phyloP scores from a whole-genome alignment of 352 stramenopile species.

The Phytophthora cajani region DNA sequence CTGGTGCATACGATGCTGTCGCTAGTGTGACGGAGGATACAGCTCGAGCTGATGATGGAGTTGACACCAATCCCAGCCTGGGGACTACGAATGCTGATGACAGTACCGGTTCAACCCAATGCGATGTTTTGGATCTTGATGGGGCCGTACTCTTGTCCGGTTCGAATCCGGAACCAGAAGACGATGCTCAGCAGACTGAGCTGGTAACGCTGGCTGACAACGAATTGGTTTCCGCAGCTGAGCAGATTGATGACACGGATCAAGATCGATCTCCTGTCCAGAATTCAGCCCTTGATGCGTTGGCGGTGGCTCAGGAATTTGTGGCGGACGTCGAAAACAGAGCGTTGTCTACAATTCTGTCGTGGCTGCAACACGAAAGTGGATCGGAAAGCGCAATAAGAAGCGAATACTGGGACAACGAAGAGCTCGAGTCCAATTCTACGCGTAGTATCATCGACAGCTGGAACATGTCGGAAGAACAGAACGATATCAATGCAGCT shows the following conservation, averaged over 20 bases:
- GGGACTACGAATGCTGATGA: background rate
- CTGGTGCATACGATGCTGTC: background rate
- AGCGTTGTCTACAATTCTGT: constrained; percentile 17
- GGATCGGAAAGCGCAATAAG: background rate
- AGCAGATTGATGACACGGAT: background rate
- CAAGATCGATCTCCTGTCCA: background rate
- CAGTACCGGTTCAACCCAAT: background rate
- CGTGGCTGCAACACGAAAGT: constrained; percentile 5
- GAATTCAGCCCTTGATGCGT: constrained; percentile 2
- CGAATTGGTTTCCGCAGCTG: background rate
- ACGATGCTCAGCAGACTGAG: background rate
- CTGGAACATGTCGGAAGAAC: constrained; percentile 15
- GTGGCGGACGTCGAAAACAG: constrained; percentile 12
- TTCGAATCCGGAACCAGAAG: background rate
- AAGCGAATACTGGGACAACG: constrained; percentile 8
- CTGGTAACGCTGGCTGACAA: background rate
- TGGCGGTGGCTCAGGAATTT: constrained; percentile 17
- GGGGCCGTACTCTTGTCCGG: background rate
- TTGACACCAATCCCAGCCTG: background rate
- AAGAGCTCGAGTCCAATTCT: constrained; percentile 16
- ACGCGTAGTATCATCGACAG: constrained; percentile 16
- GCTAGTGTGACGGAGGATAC: background rate
- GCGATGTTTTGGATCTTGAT: background rate
- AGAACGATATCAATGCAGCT: constrained; percentile 3
- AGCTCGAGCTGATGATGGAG: background rate